Base-by-base conservation (phyloP, 2,329 filamentous ascomycete species). In the Colletotrichum sp. region DNA sequence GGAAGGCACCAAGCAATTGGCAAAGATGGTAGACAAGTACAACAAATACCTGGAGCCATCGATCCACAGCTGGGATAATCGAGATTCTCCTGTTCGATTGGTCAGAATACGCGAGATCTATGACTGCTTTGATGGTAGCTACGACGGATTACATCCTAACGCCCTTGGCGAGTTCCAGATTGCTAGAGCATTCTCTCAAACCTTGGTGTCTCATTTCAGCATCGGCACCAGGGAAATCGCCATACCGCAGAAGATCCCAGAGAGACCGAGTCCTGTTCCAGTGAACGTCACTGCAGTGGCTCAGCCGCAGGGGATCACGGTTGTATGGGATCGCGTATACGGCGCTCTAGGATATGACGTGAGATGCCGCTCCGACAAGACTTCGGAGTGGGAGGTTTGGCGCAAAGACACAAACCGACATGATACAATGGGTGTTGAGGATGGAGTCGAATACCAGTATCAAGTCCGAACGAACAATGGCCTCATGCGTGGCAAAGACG, bases 91-190 rank as follows among this genome's bases (percentile, higher is more conserved):
- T 1, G 72, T 87, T 15, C 69, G 77, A 5, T 73, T 84, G 16
- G 85, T 85, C 8, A 78, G 81, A 6, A 77, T 87, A 15, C 72
- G 81, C 65, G 79, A 81, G 73, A 74, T 81, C 65, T 84, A 86
- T 57, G 75, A 81, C 28, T 75, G 79, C 30, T 81, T 81, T 18
- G 80, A 77, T 13, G 81, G 80, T 1, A 82, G 83, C 8, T 84
- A 85, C 72, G 86, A 88, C 78, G 86, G 86, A 12, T 77, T 88
- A 10, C 86, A 88, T 70, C 86, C 86, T 1, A 85, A 84, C 64
- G 81, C 81, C 8, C 78, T 83, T 2, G 86, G 85, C 18, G 86
- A 88, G 65, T 86, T 81, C 75, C 81, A 87, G 71, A 85, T 88
- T 67, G 85, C 86, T 4, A 78, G 81, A 59, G 85, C 85, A 12